Evolutionary conservation across 2,329 filamentous ascomycete genomes (phyloP).

Genomic region (Aspergillus arachidicola): DNA sequence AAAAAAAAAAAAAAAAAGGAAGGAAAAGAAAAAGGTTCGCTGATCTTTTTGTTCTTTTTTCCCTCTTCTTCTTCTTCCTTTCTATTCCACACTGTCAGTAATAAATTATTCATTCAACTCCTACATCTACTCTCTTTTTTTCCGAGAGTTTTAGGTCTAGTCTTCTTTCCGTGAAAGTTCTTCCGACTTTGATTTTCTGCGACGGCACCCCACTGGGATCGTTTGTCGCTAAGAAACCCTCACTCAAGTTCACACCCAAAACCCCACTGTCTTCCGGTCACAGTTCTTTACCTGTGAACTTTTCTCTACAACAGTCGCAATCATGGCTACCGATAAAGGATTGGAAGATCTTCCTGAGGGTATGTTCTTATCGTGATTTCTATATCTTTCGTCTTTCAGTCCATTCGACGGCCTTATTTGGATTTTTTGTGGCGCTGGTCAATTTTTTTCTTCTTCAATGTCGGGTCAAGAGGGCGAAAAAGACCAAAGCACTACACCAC

Average conservation of each 20-base stretch:
- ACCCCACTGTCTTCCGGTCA: conserved; percentile 56
- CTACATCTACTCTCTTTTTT: conserved; percentile 33
- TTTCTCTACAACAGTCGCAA: conserved; percentile 66
- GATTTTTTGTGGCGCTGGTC: conserved; percentile 7
- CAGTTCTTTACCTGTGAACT: conserved; percentile 74
- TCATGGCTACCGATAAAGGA: conserved; percentile 91
- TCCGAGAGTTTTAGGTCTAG: conserved; percentile 41
- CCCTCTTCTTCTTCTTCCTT: conserved; percentile 22
- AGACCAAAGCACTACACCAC: conserved; percentile 13
- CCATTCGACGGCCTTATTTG: not conserved
- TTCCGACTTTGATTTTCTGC: conserved; percentile 22
- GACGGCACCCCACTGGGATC: conserved; percentile 33
- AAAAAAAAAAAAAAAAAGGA: conserved; percentile 12
- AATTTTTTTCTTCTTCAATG: conserved; percentile 7
- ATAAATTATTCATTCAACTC: conserved; percentile 9
- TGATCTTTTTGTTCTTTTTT: conserved; percentile 14
- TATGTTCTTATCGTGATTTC: conserved; percentile 55
- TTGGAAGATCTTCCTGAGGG: conserved; percentile 97
- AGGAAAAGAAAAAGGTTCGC: conserved; percentile 12
- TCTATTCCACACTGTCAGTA: conserved; percentile 18
- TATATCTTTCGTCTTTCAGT: not conserved
- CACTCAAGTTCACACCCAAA: conserved; percentile 34
- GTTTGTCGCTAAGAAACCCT: conserved; percentile 37
- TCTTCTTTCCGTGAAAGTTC: conserved; percentile 14
- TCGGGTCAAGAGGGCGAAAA: conserved; percentile 14